phyloP scores from a whole-genome alignment of 805 yeast species.

The Diddensiella santjacobensis region DNA sequence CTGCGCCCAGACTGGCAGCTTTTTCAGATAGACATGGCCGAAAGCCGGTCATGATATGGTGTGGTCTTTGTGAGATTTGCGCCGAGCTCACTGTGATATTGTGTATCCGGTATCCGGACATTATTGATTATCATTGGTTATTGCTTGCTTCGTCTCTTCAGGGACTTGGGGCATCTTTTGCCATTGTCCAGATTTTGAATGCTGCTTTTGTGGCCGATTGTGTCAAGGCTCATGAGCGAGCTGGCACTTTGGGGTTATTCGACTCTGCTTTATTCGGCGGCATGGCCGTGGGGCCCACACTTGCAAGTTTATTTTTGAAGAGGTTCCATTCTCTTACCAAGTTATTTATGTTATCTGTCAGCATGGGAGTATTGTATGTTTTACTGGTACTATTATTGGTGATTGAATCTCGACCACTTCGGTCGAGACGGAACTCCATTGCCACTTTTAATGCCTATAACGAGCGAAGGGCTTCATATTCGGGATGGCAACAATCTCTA shows the following conservation, averaged over 20 bases:
- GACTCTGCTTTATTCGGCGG: slow-evolving; percentile 30
- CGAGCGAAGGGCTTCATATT: neutral
- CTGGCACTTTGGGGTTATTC: slow-evolving; percentile 29
- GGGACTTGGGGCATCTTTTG: slow-evolving; percentile 59
- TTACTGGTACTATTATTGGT: slow-evolving; percentile 11
- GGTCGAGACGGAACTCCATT: slow-evolving; percentile 20
- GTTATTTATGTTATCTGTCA: slow-evolving; percentile 14
- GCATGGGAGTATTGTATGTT: slow-evolving; percentile 4
- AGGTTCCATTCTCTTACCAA: slow-evolving; percentile 10
- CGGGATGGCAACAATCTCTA: slow-evolving; percentile 13
- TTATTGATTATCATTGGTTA: slow-evolving; percentile 31
- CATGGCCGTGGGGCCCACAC: slow-evolving; percentile 28
- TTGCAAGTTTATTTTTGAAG: slow-evolving; percentile 23
- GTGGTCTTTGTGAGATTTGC: slow-evolving; percentile 12
- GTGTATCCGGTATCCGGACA: slow-evolving; percentile 20
- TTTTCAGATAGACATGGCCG: slow-evolving; percentile 65
- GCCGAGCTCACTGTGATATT: slow-evolving; percentile 18
- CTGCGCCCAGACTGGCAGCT: slow-evolving; percentile 48
- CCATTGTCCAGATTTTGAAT: slow-evolving; percentile 52
- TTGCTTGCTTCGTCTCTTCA: slow-evolving; percentile 44
- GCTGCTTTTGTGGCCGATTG: slow-evolving; percentile 75
- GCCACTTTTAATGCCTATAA: slow-evolving; percentile 12
- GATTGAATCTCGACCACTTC: slow-evolving; percentile 22
- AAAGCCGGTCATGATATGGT: slow-evolving; percentile 40
- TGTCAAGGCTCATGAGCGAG: slow-evolving; percentile 55